These are phyloP conservation scores for Whalleya microplaca DNA, from an alignment of 2,329 filamentous ascomycete species.

Conservation along the genomic window DNA sequence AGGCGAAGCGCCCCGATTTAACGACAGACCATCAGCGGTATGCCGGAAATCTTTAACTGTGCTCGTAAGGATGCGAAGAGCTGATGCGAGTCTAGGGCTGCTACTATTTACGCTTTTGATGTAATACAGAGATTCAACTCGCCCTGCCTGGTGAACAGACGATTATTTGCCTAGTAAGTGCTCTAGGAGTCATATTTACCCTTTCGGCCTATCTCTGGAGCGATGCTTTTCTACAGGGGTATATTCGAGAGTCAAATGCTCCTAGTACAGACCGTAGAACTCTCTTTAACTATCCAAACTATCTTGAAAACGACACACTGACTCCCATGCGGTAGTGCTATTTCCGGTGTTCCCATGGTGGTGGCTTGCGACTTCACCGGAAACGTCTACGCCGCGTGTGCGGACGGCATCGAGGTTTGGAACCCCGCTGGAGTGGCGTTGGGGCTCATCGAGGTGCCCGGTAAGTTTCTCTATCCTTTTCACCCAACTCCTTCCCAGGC, in stretches of 20 bases:
- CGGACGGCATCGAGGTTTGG: slow-evolving; percentile 56
- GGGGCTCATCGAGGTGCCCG: slow-evolving; percentile 44
- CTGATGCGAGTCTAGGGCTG: slow-evolving; percentile 29
- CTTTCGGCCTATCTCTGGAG: no score
- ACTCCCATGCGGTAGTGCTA: no score
- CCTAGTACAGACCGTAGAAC: no score
- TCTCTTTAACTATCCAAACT: no score
- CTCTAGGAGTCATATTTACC: no score
- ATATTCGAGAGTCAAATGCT: no score
- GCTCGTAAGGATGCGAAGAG: background rate
- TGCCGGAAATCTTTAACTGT: background rate
- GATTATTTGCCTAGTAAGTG: slow-evolving; percentile 59
- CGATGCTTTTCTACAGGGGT: no score
- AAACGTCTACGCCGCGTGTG: slow-evolving; percentile 52
- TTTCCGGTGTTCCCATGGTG: slow-evolving; percentile 48
- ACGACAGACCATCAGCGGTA: slow-evolving; percentile 36
- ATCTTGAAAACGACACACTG: no score
- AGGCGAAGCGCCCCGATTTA: slow-evolving; percentile 36
- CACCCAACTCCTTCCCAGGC: background rate
- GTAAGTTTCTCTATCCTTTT: slow-evolving; percentile 26
- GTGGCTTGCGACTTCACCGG: slow-evolving; percentile 47
- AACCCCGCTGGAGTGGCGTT: slow-evolving; percentile 47
- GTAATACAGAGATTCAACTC: slow-evolving; percentile 41
- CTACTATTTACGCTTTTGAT: slow-evolving; percentile 54
- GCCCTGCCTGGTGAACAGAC: slow-evolving; percentile 51